Percentiles rank a stretch among this genome's conserved stretches.
Evolutionary conservation across 2,329 filamentous ascomycete genomes (phyloP).

Genomic region (Fusarium cyanostomum): DNA sequence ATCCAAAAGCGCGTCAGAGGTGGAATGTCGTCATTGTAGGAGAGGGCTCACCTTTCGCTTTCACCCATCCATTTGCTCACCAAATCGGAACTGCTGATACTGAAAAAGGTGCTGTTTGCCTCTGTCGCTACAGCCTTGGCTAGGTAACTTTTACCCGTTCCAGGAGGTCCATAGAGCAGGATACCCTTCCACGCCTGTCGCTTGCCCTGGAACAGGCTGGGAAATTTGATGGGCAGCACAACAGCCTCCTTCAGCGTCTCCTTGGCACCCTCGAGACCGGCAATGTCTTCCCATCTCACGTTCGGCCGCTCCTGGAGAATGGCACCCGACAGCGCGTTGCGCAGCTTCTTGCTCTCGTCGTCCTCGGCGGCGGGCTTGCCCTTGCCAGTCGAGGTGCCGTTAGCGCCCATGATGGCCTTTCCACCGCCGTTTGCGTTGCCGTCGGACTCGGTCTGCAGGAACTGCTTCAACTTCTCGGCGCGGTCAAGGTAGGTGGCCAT

Average conservation of each 20-base stretch:
- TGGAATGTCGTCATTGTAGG: not conserved
- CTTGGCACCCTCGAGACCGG: slow-evolving; percentile 91
- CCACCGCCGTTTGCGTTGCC: slow-evolving; percentile 74
- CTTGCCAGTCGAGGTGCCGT: slow-evolving; percentile 73
- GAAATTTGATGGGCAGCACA: slow-evolving; percentile 97
- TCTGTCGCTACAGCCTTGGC: slow-evolving; percentile 98
- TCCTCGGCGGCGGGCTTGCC: slow-evolving; percentile 72
- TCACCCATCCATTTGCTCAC: slow-evolving; percentile 99
- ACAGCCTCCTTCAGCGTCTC: slow-evolving; percentile 98
- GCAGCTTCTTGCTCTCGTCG: slow-evolving; percentile 93
- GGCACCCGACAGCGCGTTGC: slow-evolving; percentile 88
- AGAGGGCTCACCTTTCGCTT: slow-evolving; percentile 79
- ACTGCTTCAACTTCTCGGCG: slow-evolving; percentile 95
- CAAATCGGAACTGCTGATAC: slow-evolving; percentile 94
- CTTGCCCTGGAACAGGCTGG: slow-evolving; percentile 94
- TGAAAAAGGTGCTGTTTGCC: slow-evolving; percentile 99
- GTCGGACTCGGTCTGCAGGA: slow-evolving; percentile 79
- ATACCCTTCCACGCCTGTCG: slow-evolving; percentile 99
- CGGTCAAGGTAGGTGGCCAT: slow-evolving; percentile 98
- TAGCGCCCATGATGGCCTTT: slow-evolving; percentile 71
- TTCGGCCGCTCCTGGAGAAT: slow-evolving; percentile 97
- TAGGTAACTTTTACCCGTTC: slow-evolving; percentile 96
- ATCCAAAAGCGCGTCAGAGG: slow-evolving; percentile 34
- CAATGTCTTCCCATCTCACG: slow-evolving; percentile 97
- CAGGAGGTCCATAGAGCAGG: slow-evolving; percentile 92